These are phyloP conservation scores for Cutaneotrichosporon curvatum DNA, from an alignment of 1,284 basidiomycete species.

Conservation along the genomic window DNA sequence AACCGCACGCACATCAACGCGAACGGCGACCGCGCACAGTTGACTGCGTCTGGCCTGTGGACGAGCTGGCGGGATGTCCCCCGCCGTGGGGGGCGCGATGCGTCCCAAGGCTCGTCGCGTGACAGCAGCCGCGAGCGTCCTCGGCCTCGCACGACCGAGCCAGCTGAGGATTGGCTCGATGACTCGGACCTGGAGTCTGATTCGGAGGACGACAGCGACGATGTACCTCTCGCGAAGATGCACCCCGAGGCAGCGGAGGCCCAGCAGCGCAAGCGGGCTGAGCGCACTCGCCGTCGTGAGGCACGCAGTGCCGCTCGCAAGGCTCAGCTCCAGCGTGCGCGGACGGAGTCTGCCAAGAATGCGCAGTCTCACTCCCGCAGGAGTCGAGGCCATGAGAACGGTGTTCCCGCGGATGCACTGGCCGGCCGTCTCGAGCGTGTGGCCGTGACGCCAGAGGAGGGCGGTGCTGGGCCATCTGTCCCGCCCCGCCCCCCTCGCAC, in stretches of 20 bases:
- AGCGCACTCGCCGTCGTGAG: constrained; percentile 9
- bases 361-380: too few species aligned
- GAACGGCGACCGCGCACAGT: background rate
- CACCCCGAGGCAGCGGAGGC: constrained; percentile 33
- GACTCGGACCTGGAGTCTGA: constrained; percentile 8
- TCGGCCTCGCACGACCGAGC: background rate
- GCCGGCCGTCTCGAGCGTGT: constrained; percentile 25
- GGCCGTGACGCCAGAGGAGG: background rate
- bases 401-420: constrained; percentile 34
- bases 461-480: background rate
- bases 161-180: constrained; percentile 4
- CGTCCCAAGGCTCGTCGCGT: constrained; percentile 8
- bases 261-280: constrained; percentile 16
- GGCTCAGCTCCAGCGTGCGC: constrained; percentile 6
- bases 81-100: background rate
- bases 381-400: constrained; percentile 38
- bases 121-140: constrained; percentile 1
- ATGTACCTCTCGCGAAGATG: constrained; percentile 35
- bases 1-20: background rate
- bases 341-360: too few species aligned
- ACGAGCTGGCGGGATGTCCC: constrained; percentile 6
- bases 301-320: constrained; percentile 12
- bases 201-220: constrained; percentile 21
- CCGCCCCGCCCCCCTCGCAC: background rate
- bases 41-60: background rate